phyloP scores from a whole-genome alignment of 208 protist species.

The Acanthamoeba sp. region DNA sequence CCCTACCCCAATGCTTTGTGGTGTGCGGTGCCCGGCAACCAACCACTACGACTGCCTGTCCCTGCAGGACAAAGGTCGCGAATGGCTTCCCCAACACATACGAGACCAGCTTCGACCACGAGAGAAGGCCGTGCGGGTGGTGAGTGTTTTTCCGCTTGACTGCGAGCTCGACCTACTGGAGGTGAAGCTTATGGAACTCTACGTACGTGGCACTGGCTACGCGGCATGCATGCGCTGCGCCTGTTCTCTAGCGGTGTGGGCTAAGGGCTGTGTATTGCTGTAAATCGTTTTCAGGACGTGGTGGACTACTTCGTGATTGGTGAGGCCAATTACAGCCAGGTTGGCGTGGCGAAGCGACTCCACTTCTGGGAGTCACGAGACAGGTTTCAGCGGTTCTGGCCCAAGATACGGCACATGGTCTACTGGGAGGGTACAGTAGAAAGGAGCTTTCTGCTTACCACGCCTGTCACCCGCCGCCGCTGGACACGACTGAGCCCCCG shows the following conservation, averaged over 20 bases:
- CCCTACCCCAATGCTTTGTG: no score
- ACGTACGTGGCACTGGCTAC: neutral
- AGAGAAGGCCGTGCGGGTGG: neutral
- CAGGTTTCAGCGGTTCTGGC: neutral
- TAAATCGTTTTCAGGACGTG: neutral
- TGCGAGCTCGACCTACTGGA: constrained; percentile 13
- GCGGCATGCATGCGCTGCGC: neutral
- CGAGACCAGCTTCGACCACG: neutral
- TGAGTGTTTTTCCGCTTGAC: neutral
- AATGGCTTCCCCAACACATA: neutral
- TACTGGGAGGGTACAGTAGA: neutral
- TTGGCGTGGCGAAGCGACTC: neutral
- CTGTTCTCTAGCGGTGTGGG: neutral
- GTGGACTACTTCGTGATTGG: neutral
- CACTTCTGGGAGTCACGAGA: neutral
- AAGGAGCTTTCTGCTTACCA: neutral
- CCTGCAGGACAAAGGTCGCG: no score
- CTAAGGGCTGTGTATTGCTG: neutral
- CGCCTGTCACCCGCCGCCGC: neutral
- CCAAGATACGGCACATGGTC: neutral
- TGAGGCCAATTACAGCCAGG: neutral
- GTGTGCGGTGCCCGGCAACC: no score
- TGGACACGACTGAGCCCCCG: no score
- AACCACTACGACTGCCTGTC: no score
- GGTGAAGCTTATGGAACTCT: neutral